phyloP scores from a whole-genome alignment of 23 red algal genomes.

The Gracilaria vermiculophylla region DNA sequence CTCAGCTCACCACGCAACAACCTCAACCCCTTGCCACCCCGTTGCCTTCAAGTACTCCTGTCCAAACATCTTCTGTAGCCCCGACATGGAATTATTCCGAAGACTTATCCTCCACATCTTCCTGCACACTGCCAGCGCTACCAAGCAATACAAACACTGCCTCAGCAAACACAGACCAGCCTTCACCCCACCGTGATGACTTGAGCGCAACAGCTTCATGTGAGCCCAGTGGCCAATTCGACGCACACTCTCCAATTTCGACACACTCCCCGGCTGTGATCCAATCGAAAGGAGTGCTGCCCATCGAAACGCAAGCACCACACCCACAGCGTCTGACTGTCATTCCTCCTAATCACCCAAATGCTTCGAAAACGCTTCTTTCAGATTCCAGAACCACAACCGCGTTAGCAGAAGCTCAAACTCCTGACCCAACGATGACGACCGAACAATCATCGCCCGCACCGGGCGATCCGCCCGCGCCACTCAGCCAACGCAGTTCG shows the following conservation, averaged over 20 bases:
- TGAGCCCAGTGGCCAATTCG: neutral
- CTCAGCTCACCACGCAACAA: neutral
- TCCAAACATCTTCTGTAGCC: conserved; percentile 13
- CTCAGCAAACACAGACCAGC: neutral
- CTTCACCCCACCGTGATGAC: neutral
- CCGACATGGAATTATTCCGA: conserved; percentile 13
- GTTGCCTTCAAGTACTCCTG: neutral
- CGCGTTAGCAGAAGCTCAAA: neutral
- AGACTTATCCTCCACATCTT: neutral
- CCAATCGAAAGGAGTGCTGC: neutral
- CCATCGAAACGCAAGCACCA: neutral
- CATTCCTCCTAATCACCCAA: neutral
- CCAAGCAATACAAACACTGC: conserved; percentile 2
- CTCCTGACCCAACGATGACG: neutral
- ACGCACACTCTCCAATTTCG: neutral
- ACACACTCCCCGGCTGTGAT: neutral
- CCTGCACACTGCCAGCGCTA: neutral
- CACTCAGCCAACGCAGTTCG: neutral
- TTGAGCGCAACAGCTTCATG: neutral
- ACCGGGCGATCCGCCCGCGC: neutral
- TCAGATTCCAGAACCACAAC: neutral
- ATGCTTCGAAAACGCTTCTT: neutral
- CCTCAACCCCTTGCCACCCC: neutral
- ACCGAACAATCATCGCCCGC: neutral
- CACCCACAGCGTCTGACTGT: neutral